Base-by-base conservation (phyloP, 208 protist genomes). In the Trypanosoma cruzi region DNA sequence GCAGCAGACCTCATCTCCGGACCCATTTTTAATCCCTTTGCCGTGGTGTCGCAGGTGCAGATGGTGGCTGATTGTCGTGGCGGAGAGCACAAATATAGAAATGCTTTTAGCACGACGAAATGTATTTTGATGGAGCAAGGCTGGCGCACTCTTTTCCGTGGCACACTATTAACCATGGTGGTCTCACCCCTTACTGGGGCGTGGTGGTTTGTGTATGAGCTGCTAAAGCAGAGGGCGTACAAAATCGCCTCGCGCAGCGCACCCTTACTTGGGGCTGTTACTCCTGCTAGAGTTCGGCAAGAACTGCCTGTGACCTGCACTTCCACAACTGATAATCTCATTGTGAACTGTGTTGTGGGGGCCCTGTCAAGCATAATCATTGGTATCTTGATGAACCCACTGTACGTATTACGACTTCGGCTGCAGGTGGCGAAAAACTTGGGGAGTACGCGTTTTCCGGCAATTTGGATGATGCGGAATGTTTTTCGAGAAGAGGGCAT, bases 131-230 rank as follows among this genome's bases (percentile, higher is more conserved):
- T 69, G 1, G 84, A 91, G 71, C 84, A 86, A 34, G 89, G 89
- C 14, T 70, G 78, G 36, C 53, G 77, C 31, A 78, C 75, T 20
- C 77, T 94, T 16, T 88, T 94, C 50, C 86, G 86, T 52, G 89
- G 89, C 52, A 90, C 86, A 29, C 42, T 91, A 37, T 75, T 94
- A 31, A 90, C 89, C n/a, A 68, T 92, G 29, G 56, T 85, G 2
- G 82, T 92, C 28, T 68, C 84, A 7, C 89, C 89, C 13, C 66
- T 94, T 56, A 90, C 84, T 5, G 89, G 89, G 14, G 83, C 83
- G 49, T 94, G 89, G 86, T 94, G 89, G 86, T 84, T 88, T 60
- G 71, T 92, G 18, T 94, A 94, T 69, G 89, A 94, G 54, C 77
- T 62, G 4, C 80, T 94, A 68, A 94, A 94, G 71, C 67, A 80